Evolutionary conservation across 176 grass and related monocot genomes (phyloP).

Genomic region (Eleusine indica): DNA sequence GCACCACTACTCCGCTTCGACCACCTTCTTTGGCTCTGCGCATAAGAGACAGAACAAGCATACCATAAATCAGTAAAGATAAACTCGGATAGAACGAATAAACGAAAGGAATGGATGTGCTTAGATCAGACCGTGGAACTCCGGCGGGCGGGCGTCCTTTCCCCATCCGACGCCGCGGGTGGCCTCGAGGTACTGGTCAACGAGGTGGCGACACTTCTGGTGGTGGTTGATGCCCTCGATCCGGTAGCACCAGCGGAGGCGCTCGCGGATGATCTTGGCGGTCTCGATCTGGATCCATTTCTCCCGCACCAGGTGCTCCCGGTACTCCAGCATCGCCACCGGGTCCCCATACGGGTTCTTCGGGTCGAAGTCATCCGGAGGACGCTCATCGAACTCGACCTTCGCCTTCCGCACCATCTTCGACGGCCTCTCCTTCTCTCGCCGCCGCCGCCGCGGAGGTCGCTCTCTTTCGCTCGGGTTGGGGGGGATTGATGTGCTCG

Average conservation of each 20-base stretch:
- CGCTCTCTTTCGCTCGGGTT: background rate
- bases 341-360: slow-evolving; percentile 88
- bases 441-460: slow-evolving; percentile 33
- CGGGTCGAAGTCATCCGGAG: slow-evolving; percentile 89
- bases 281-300: slow-evolving; percentile 99
- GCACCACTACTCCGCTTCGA: slow-evolving; percentile 47
- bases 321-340: slow-evolving; percentile 94
- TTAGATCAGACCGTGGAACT: slow-evolving; percentile 60
- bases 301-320: slow-evolving; percentile 96
- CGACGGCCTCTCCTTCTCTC: background rate
- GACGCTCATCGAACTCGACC: slow-evolving; percentile 92
- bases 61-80: slow-evolving; percentile 1
- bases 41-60: slow-evolving; percentile 8
- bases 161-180: slow-evolving; percentile 91
- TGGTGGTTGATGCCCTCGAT: slow-evolving; percentile 92
- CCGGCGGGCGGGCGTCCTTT: slow-evolving; percentile 77
- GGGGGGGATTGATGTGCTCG: slow-evolving; percentile 5
- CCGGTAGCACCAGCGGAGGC: slow-evolving; percentile 96
- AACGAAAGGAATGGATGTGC: background rate
- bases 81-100: background rate
- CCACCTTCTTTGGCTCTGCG: slow-evolving; percentile 69
- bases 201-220: slow-evolving; percentile 94
- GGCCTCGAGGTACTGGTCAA: slow-evolving; percentile 86
- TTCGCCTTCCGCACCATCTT: slow-evolving; percentile 93
- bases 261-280: slow-evolving; percentile 96